These are phyloP conservation scores for Plasmodium knowlesi DNA, from an alignment of 169 alveolate genomes.

Conservation along the genomic window DNA sequence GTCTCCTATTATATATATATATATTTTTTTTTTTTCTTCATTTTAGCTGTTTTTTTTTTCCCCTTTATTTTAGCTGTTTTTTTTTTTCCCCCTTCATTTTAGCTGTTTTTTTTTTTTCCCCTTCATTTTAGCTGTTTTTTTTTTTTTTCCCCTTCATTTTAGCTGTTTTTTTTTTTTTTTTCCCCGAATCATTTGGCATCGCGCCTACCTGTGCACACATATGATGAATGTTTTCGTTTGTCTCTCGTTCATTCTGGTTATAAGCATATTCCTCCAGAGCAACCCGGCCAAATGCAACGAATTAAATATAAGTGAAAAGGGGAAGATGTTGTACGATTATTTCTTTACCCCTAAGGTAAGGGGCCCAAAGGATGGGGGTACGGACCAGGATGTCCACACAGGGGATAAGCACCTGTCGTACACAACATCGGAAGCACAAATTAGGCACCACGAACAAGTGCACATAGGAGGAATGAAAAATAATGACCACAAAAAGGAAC, in stretches of 20 bases:
- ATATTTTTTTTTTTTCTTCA: background rate
- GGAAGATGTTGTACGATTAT: background rate
- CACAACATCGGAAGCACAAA: background rate
- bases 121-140: background rate
- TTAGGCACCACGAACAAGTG: slow-evolving; percentile 11
- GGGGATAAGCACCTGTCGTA: background rate
- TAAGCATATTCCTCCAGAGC: background rate
- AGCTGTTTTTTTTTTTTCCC: background rate
- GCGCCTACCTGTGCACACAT: background rate
- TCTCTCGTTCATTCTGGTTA: slow-evolving; percentile 16
- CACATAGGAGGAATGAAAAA: background rate
- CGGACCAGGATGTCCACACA: background rate
- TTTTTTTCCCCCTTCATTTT: background rate
- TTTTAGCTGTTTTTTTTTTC: background rate
- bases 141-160: background rate
- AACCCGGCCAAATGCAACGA: background rate
- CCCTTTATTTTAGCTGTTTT: background rate
- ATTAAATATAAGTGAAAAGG: slow-evolving; percentile 7
- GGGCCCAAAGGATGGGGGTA: background rate
- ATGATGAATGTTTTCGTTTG: slow-evolving; percentile 23
- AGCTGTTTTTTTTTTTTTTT: background rate
- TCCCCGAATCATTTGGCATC: background rate
- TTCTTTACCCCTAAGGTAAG: background rate
- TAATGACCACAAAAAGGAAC: background rate
- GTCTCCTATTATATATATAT: too few species aligned